Percentiles rank a stretch among this genome's conserved stretches.
Evolutionary conservation across 495 filamentous ascomycete species (phyloP).

Genomic region (Wilcoxina mikolae): DNA sequence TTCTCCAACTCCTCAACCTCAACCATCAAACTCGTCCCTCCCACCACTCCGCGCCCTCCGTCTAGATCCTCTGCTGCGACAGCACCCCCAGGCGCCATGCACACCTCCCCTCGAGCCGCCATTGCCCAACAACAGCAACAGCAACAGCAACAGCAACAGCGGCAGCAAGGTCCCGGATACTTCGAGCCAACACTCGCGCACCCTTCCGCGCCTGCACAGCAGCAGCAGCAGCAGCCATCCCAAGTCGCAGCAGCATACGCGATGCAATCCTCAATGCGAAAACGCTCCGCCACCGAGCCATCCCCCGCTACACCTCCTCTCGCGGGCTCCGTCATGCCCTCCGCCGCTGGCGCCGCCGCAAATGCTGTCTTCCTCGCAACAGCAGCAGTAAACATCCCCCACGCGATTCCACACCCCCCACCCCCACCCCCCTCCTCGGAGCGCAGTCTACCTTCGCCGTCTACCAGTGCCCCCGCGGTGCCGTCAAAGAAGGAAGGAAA

Average conservation of each 20-base stretch:
- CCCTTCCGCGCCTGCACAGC: neutral
- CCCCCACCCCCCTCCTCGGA: constrained; percentile 13
- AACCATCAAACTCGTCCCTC: constrained; percentile 22
- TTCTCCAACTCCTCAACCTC: constrained; percentile 17
- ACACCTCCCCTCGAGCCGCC: constrained; percentile 1
- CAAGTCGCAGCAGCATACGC: constrained; percentile 28
- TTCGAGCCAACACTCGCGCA: constrained; percentile 23
- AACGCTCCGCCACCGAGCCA: constrained; percentile 24
- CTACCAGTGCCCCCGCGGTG: constrained; percentile 21
- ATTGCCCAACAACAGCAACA: constrained; percentile 9
- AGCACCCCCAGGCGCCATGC: neutral
- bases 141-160: constrained; percentile 10
- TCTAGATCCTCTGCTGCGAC: neutral
- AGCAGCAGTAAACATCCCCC: constrained; percentile 10
- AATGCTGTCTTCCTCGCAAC: constrained; percentile 14
- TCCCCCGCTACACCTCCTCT: constrained; percentile 22
- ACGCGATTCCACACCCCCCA: constrained; percentile 1
- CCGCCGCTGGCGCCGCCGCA: constrained; percentile 2
- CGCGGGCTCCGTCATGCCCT: constrained; percentile 1
- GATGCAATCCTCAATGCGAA: constrained; percentile 26
- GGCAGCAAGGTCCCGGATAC: constrained; percentile 18
- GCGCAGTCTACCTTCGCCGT: constrained; percentile 20
- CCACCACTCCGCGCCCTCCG: neutral
- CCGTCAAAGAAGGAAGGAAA: constrained; percentile 25
- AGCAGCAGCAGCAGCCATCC: constrained; percentile 11